Base-by-base conservation (phyloP, 1,284 basidiomycete species). In the Rhizoctonia solani region DNA sequence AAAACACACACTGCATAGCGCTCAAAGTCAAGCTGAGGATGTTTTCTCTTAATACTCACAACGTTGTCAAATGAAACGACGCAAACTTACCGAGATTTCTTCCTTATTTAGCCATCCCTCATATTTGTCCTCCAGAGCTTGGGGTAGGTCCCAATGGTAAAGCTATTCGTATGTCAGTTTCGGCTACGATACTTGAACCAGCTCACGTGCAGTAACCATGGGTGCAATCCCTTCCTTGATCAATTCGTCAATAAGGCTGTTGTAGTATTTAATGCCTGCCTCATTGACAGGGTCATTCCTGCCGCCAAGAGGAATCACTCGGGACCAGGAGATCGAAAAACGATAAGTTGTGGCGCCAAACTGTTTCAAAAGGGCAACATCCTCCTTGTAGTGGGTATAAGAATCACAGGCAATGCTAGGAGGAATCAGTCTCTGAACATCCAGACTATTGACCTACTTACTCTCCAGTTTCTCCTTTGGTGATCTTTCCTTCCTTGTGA, bases 131-230 rank as follows among this genome's bases (percentile, higher is more conserved):
- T 89, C 82, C 23, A 91, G 79, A 1, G 76, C 83, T 74, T 87
- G 86, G 3, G 89, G 89, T 2, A 89, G 80, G 72, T 91, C 89
- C 88, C 88, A 91, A 74, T 90, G 88, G 75, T 89, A 89, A 90
- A 76, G 0, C 88, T 90, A 86, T 88, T 69, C n/a, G 42, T 73
- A 74, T 39, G 23, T 21, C n/a, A 67, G 44, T 70, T 72, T 4
- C 6, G 72, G 75, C n/a, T 21, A 46, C 14, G 66, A 14, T 16
- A n/a, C 32, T 32, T 46, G 19, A 34, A 27, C 27, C 29, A 32
- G 27, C 49, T 13, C 21, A 80, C 84, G 71, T 72, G 88, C 87
- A 32, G 54, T 55, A 21, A 90, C 81, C 73, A 86, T 87, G 3
- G 89, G 89, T 0, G 79, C 81, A 68, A 90, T 89, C 0, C 83